These are phyloP conservation scores for Cystobasidium sp. DNA, from an alignment of 1,284 basidiomycete species.

Conservation along the genomic window DNA sequence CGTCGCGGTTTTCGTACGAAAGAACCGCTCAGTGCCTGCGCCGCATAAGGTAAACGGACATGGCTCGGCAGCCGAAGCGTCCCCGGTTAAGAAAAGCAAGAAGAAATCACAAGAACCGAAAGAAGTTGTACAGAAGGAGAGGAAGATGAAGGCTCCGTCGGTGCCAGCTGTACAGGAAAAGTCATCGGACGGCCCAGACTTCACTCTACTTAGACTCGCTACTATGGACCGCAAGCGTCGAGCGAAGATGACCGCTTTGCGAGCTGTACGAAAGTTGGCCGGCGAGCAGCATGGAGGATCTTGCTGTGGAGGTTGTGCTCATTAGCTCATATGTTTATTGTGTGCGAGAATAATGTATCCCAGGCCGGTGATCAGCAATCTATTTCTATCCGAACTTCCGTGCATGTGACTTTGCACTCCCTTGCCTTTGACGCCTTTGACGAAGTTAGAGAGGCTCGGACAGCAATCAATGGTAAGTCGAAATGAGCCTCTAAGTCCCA, in stretches of 20 bases:
- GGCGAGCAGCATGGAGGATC: neutral
- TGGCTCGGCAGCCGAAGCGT: neutral
- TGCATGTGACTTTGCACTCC: neutral
- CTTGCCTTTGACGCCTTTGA: neutral
- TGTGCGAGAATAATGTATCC: neutral
- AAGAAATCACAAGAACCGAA: neutral
- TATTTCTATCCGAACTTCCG: neutral
- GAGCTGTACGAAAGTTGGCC: constrained; percentile 20
- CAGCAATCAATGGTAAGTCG: constrained; percentile 26
- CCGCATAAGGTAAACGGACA: neutral
- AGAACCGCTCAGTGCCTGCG: neutral
- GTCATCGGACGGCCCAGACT: neutral
- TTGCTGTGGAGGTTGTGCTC: constrained; percentile 15
- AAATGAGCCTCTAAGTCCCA: neutral
- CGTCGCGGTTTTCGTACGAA: constrained; percentile 77
- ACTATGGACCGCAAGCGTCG: constrained; percentile 27
- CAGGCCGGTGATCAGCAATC: neutral
- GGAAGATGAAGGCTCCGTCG: neutral
- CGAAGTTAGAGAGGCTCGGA: too few relatives aligned
- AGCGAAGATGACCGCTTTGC: constrained; percentile 2
- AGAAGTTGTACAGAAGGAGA: neutral
- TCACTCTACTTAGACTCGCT: constrained; percentile 33
- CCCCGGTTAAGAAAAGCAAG: neutral
- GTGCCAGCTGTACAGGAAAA: neutral
- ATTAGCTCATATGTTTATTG: neutral